phyloP scores from a whole-genome alignment of 208 protist species.

The Trypanosoma conorhini region DNA sequence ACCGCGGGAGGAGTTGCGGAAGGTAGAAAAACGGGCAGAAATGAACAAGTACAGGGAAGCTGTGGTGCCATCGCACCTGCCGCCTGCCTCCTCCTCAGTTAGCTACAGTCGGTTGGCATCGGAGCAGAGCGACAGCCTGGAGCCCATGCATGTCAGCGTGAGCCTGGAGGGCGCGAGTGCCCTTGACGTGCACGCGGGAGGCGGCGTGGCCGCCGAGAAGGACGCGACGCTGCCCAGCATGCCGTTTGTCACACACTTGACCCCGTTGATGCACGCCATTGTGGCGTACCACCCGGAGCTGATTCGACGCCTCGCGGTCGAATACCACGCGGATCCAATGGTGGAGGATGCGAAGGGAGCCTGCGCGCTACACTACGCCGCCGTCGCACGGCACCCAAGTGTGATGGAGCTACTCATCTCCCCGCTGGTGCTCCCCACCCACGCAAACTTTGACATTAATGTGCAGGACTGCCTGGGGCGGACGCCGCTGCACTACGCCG shows the following conservation, averaged over 20 bases:
- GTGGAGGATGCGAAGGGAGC: conserved; percentile 67
- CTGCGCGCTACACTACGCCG: conserved; percentile 80
- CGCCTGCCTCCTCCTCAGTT: not conserved
- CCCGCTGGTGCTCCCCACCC: not conserved
- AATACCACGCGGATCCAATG: conserved; percentile 75
- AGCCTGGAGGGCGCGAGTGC: not conserved
- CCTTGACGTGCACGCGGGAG: not conserved
- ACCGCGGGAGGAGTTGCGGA: not conserved
- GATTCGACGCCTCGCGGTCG: conserved; percentile 68
- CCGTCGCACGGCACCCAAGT: conserved; percentile 37
- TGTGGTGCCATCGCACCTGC: not conserved
- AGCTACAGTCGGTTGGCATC: not conserved
- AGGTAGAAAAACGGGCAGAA: not conserved
- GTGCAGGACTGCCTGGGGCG: conserved; percentile 64
- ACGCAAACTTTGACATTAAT: conserved; percentile 67
- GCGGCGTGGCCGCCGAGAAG: not conserved
- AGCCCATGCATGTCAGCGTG: not conserved
- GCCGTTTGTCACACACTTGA: conserved; percentile 30
- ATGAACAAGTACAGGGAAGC: conserved; percentile 7
- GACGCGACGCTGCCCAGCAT: not conserved
- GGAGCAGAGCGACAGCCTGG: not conserved
- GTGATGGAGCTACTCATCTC: conserved; percentile 68
- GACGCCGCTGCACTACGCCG: conserved; percentile 87
- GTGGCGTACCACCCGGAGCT: conserved; percentile 79
- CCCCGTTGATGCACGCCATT: conserved; percentile 81